Conservation (phyloP, 345 rosid genomes). For the Viola odorata region DNA sequence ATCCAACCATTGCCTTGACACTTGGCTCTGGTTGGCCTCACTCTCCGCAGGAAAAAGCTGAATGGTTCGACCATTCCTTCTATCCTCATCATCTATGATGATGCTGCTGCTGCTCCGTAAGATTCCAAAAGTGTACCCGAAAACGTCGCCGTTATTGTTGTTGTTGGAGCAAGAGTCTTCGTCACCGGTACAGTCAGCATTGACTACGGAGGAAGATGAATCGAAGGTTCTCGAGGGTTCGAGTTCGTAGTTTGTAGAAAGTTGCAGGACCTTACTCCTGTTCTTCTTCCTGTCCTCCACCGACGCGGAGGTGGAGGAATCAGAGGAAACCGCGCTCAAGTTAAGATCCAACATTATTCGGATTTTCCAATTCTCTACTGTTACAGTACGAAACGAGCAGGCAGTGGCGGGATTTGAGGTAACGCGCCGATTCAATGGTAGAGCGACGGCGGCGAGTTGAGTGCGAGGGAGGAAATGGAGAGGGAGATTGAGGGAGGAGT, state of each 20-base stretch:
- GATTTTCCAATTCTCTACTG: neutral
- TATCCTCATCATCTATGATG: slow-evolving; percentile 3
- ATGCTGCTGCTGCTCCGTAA: slow-evolving; percentile 4
- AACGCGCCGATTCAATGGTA: neutral
- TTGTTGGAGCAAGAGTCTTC: slow-evolving; percentile 29
- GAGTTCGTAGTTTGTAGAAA: slow-evolving; percentile 13
- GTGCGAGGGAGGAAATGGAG: slow-evolving; percentile 2
- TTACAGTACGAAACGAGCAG: too few relatives aligned
- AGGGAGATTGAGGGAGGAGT: neutral
- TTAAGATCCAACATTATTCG: slow-evolving; percentile 50
- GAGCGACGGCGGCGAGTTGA: neutral
- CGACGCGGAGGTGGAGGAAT: slow-evolving; percentile 6
- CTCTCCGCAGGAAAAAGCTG: slow-evolving; percentile 38
- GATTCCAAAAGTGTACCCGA: slow-evolving; percentile 29
- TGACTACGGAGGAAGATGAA: slow-evolving; percentile 34
- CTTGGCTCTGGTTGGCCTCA: neutral
- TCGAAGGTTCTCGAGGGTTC: slow-evolving; percentile 36
- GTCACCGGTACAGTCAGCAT: slow-evolving; percentile 24
- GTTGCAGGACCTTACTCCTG: slow-evolving; percentile 6
- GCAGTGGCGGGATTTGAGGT: neutral
- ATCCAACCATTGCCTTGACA: slow-evolving; percentile 28
- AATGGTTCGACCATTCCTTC: slow-evolving; percentile 22
- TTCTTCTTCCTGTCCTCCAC: slow-evolving; percentile 1
- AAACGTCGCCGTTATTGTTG: slow-evolving; percentile 4
- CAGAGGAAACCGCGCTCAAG: slow-evolving; percentile 20